Percentiles rank a stretch among this genome's conserved stretches.
Evolutionary conservation across 768 basidiomycete genomes (phyloP).

Genomic region (Termitomyces sp.): DNA sequence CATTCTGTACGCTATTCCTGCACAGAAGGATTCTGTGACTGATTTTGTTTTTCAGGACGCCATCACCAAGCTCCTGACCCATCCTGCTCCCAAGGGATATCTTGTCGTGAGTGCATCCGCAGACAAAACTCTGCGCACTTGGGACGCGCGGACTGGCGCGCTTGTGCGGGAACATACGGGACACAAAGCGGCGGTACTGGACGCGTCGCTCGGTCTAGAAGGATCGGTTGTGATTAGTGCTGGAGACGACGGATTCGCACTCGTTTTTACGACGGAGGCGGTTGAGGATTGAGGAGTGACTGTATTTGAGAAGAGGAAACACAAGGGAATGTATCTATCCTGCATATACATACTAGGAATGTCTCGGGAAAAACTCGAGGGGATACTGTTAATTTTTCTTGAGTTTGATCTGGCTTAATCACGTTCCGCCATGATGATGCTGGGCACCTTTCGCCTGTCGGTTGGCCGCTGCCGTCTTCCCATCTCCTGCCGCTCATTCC

Average conservation of each 20-base stretch:
- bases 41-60: slow-evolving; percentile 59
- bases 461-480: background rate
- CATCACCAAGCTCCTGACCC: slow-evolving; percentile 71
- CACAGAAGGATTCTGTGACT: too few species aligned
- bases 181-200: slow-evolving; percentile 72
- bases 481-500: background rate
- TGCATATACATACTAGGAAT: background rate
- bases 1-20: slow-evolving; percentile 57
- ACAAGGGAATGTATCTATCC: background rate
- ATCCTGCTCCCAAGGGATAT: slow-evolving; percentile 70
- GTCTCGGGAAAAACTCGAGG: background rate
- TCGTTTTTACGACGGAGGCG: slow-evolving; percentile 71
- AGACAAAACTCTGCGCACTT: slow-evolving; percentile 82
- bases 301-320: background rate
- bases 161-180: slow-evolving; percentile 78
- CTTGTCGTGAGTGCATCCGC: slow-evolving; percentile 83
- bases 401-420: background rate
- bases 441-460: background rate
- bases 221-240: slow-evolving; percentile 80
- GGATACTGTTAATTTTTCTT: background rate
- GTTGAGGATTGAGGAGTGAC: slow-evolving; percentile 27
- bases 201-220: slow-evolving; percentile 62
- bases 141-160: slow-evolving; percentile 85
- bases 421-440: background rate
- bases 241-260: slow-evolving; percentile 83